phyloP scores from a whole-genome alignment of 495 filamentous ascomycete genomes.

The Chaetomium cochliodes region DNA sequence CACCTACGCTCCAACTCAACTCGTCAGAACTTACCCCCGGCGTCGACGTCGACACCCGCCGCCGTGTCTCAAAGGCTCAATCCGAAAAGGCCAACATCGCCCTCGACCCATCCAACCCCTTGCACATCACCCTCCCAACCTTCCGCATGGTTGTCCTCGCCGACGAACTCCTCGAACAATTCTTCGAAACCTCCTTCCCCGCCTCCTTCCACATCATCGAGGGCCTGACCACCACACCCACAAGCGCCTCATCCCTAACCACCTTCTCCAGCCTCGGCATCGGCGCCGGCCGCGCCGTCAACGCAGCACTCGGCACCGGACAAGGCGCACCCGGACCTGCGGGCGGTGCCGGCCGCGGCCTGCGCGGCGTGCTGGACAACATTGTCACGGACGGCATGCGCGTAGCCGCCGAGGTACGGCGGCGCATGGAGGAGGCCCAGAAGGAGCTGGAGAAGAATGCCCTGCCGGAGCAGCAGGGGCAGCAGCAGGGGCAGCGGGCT shows the following conservation, averaged over 20 bases:
- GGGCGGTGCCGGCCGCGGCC: conserved; percentile 61
- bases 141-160: conserved; percentile 98
- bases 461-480: conserved; percentile 44
- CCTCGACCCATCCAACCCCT: conserved; percentile 84
- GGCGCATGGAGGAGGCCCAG: conserved; percentile 92
- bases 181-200: conserved; percentile 82
- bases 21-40: conserved; percentile 18
- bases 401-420: conserved; percentile 84
- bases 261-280: conserved; percentile 73
- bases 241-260: conserved; percentile 60
- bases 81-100: conserved; percentile 75
- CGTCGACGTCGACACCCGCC: conserved; percentile 26
- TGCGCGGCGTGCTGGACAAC: conserved; percentile 91
- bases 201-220: conserved; percentile 60
- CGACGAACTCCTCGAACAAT: conserved; percentile 91
- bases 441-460: conserved; percentile 79
- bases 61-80: conserved; percentile 54
- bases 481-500: conserved; percentile 30
- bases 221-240: conserved; percentile 37
- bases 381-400: conserved; percentile 96
- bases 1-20: conserved; percentile 28
- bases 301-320: conserved; percentile 35
- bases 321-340: conserved; percentile 18
- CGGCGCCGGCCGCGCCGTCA: conserved; percentile 43
- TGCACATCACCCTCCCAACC: conserved; percentile 94